Percentiles rank a stretch among this genome's conserved stretches.
Evolutionary conservation across 345 rosid species (phyloP).

Genomic region (Heritiera fomes): DNA sequence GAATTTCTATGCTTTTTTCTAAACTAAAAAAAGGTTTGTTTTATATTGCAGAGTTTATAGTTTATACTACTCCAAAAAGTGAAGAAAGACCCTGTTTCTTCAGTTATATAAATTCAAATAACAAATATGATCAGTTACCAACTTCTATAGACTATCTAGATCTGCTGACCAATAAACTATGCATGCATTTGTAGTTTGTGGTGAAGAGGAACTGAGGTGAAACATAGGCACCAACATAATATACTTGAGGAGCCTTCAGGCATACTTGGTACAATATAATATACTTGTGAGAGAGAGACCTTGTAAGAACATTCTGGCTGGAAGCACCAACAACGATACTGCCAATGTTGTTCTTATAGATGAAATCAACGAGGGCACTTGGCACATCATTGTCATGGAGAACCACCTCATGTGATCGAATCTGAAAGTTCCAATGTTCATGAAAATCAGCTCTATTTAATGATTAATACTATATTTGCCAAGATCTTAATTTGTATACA

Average conservation of each 20-base stretch:
- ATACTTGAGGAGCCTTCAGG: neutral
- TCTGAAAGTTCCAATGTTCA: constrained; percentile 37
- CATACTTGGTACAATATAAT: neutral
- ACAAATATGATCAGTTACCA: neutral
- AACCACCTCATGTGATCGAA: constrained; percentile 55
- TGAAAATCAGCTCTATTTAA: constrained; percentile 26
- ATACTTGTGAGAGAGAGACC: constrained; percentile 6
- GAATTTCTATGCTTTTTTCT: neutral
- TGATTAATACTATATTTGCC: neutral
- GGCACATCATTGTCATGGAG: constrained; percentile 58
- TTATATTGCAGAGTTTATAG: neutral
- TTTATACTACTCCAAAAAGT: neutral
- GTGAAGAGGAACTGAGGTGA: too few species aligned
- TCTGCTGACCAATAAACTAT: neutral
- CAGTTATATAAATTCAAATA: neutral
- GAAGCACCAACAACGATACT: constrained; percentile 67
- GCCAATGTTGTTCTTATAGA: constrained; percentile 38
- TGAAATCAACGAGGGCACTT: constrained; percentile 52
- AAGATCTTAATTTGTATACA: neutral
- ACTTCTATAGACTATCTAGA: neutral
- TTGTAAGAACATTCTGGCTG: constrained; percentile 34
- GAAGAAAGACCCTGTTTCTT: neutral
- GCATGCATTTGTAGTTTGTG: neutral
- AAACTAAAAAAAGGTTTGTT: neutral
- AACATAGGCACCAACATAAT: too few species aligned